Conservation (phyloP, 495 filamentous ascomycete genomes). For the Oidiodendron maius region DNA sequence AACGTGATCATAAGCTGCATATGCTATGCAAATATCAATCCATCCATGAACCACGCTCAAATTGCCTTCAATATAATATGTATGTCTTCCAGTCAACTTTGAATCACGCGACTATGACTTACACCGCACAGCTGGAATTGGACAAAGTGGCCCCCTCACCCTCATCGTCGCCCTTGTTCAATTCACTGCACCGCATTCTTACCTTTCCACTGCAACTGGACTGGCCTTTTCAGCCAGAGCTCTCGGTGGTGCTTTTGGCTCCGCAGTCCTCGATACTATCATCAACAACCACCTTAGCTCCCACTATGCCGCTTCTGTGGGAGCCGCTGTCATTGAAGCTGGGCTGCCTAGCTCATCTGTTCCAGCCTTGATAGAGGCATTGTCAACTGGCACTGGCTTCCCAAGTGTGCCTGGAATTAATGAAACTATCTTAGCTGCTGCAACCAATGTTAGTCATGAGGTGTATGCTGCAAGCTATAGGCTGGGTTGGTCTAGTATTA, state of each 20-base stretch:
- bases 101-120: not conserved
- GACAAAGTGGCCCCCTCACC: slow-evolving; percentile 29
- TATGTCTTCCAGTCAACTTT: not conserved
- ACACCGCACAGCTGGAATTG: slow-evolving; percentile 31
- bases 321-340: slow-evolving; percentile 30
- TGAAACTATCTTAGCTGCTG: slow-evolving; percentile 29
- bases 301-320: slow-evolving; percentile 32
- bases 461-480: slow-evolving; percentile 40
- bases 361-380: slow-evolving; percentile 27
- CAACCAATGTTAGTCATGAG: slow-evolving; percentile 31
- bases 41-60: slow-evolving; percentile 39
- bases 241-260: slow-evolving; percentile 49
- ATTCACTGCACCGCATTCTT: slow-evolving; percentile 48
- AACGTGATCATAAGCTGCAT: no score
- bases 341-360: slow-evolving; percentile 36
- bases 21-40: slow-evolving; percentile 41
- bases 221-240: slow-evolving; percentile 48
- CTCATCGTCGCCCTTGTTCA: slow-evolving; percentile 45
- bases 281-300: slow-evolving; percentile 40
- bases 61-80: slow-evolving; percentile 39
- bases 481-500: slow-evolving; percentile 44
- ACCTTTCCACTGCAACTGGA: slow-evolving; percentile 47
- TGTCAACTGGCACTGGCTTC: slow-evolving; percentile 26
- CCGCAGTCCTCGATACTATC: slow-evolving; percentile 47
- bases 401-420: slow-evolving; percentile 29